Percentiles rank a stretch among this genome's conserved stretches.
Evolutionary conservation across 805 yeast genomes (phyloP).

Genomic region (Candida cerambycidarum): DNA sequence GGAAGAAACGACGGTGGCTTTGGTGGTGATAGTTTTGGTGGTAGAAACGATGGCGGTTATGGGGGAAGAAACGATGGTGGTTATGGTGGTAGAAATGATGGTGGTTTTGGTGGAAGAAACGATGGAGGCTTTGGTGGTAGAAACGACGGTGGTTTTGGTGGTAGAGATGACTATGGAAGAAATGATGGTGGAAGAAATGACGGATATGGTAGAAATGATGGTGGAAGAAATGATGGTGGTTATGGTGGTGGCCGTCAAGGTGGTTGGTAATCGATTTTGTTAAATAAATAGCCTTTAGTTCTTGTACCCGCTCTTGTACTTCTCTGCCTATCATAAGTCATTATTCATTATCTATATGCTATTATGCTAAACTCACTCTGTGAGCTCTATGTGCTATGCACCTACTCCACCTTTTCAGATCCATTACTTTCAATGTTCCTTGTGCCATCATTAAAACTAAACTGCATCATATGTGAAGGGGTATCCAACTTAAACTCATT

Average conservation of each 20-base stretch:
- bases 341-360: slow-evolving; percentile 12
- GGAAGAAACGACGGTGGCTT: slow-evolving; percentile 1
- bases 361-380: too few species aligned
- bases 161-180: too few species aligned
- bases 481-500: slow-evolving; percentile 12
- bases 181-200: slow-evolving; percentile 18
- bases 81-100: slow-evolving; percentile 15
- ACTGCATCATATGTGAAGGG: slow-evolving; percentile 21
- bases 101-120: slow-evolving; percentile 14
- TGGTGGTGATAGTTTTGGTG: too few species aligned
- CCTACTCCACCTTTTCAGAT: slow-evolving; percentile 26
- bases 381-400: neutral
- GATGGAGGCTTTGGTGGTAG: slow-evolving; percentile 20
- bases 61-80: slow-evolving; percentile 12
- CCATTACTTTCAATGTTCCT: slow-evolving; percentile 23
- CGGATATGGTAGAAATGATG: slow-evolving; percentile 8
- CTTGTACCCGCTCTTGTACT: too few species aligned
- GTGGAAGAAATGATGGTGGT: slow-evolving; percentile 17
- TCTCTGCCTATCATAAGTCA: slow-evolving; percentile 16
- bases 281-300: slow-evolving; percentile 1
- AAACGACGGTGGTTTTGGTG: too few species aligned
- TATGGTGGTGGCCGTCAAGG: slow-evolving; percentile 14
- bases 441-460: slow-evolving; percentile 12
- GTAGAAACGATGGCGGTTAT: slow-evolving; percentile 14
- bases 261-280: slow-evolving; percentile 4